A percentile compares a stretch with the other conserved stretches of the same genome.
These are phyloP conservation scores for Aristolochia californica DNA, from an alignment of 164 flowering plant species.

Conservation along the genomic window DNA sequence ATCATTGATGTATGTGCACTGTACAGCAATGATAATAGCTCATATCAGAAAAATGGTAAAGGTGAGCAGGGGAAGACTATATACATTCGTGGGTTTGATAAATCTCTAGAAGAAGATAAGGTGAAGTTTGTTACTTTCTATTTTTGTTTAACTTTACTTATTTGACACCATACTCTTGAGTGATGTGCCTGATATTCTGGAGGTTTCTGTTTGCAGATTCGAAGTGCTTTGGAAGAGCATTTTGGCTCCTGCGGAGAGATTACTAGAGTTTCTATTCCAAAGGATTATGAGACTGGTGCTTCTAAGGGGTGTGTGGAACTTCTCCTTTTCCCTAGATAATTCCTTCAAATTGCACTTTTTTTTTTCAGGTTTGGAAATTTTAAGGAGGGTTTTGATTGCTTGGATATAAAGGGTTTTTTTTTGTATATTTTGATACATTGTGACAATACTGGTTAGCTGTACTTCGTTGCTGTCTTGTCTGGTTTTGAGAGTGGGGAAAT, in stretches of 20 bases:
- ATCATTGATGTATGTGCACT: not conserved
- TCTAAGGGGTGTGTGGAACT: conserved; percentile 63
- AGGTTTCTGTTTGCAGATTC: conserved; percentile 28
- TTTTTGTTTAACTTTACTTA: not conserved
- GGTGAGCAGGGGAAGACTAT: conserved; percentile 27
- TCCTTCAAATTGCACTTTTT: too few species aligned
- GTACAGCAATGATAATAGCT: conserved; percentile 32
- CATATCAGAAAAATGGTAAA: conserved; percentile 41
- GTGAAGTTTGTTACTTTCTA: conserved; percentile 17
- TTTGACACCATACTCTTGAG: too few species aligned
- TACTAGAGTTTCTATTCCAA: conserved; percentile 52
- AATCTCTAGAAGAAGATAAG: conserved; percentile 35
- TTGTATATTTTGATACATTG: too few species aligned
- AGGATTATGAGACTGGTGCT: conserved; percentile 44
- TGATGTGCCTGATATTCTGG: not conserved
- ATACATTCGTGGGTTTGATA: conserved; percentile 70
- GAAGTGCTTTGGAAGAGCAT: conserved; percentile 38
- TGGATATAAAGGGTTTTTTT: too few species aligned
- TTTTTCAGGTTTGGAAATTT: too few species aligned
- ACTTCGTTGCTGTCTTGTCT: too few species aligned
- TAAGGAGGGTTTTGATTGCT: too few species aligned
- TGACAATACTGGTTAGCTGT: too few species aligned
- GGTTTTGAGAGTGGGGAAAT: too few species aligned
- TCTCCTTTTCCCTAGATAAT: too few species aligned
- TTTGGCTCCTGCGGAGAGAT: conserved; percentile 81